Evolutionary conservation across 1,139 yeast genomes (phyloP).

Genomic region (Diutina sp.): DNA sequence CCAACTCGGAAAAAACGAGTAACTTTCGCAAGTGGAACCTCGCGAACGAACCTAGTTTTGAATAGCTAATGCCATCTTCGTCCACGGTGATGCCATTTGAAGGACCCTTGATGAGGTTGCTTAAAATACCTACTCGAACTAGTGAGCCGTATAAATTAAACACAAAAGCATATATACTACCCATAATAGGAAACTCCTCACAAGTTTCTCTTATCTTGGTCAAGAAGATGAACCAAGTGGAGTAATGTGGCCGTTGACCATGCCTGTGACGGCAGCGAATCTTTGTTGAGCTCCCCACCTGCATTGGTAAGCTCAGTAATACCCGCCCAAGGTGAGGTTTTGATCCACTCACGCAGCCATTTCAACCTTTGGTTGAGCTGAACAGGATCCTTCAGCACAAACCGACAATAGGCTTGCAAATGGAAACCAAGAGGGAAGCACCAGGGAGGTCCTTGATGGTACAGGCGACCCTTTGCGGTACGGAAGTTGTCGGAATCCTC

Average conservation of each 20-base stretch:
- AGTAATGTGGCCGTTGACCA: conserved; percentile 86
- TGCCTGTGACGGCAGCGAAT: conserved; percentile 93
- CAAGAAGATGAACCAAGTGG: conserved; percentile 33
- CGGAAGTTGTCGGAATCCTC: conserved; percentile 80
- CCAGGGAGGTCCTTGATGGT: conserved; percentile 99
- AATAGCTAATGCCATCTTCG: background rate
- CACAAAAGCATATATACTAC: background rate
- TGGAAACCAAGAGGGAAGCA: conserved; percentile 86
- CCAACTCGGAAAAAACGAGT: background rate
- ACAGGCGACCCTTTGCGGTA: conserved; percentile 89
- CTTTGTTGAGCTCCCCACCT: conserved; percentile 67
- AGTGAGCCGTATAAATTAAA: background rate
- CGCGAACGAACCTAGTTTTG: background rate
- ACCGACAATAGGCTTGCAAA: conserved; percentile 44
- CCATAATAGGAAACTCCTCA: background rate
- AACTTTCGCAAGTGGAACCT: background rate
- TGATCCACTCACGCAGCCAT: conserved; percentile 59
- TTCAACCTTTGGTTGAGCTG: conserved; percentile 42
- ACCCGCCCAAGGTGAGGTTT: conserved; percentile 81
- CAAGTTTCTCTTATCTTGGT: background rate
- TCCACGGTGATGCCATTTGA: background rate
- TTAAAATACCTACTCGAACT: background rate
- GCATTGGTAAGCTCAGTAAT: conserved; percentile 85
- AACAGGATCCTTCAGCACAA: conserved; percentile 36
- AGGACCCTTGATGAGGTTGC: background rate